These are phyloP conservation scores for Cystobasidiaceae sp. DNA, from an alignment of 1,284 basidiomycete genomes.

Conservation along the genomic window DNA sequence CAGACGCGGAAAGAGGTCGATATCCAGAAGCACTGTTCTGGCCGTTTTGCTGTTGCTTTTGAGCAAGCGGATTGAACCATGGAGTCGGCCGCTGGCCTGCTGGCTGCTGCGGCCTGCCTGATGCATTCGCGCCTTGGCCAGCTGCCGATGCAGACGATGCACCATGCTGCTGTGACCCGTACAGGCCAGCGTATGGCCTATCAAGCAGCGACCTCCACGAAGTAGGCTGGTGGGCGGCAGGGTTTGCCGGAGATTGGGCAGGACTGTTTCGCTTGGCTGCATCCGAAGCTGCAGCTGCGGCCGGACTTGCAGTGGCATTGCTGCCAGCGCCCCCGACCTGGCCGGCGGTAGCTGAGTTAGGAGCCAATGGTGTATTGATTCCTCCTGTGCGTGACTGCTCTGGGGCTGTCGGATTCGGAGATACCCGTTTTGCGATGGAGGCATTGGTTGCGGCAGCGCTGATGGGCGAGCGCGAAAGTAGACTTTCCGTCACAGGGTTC, in stretches of 20 bases:
- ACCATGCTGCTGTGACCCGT: not conserved
- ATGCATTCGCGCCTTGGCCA: not conserved
- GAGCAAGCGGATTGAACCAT: conserved; percentile 9
- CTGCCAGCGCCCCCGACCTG: not conserved
- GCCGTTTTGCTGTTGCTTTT: conserved; percentile 8
- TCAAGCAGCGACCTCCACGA: conserved; percentile 12
- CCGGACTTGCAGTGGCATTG: not conserved
- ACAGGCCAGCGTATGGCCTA: not conserved
- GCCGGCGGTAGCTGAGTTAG: not conserved
- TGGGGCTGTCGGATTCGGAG: not conserved
- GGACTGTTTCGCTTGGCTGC: not conserved
- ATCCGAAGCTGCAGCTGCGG: not conserved
- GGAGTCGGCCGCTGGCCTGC: not conserved
- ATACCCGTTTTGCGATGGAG: not conserved
- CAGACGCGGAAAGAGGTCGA: not conserved
- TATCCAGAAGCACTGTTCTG: not conserved
- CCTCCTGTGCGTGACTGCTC: conserved; percentile 7
- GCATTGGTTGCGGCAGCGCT: conserved; percentile 8
- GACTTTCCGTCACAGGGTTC: conserved; percentile 14
- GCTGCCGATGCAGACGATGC: not conserved
- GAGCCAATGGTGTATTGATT: not conserved
- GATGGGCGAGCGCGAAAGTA: conserved; percentile 7
- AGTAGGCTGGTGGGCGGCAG: not conserved
- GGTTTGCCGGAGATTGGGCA: not conserved
- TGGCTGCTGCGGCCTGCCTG: not conserved